Evolutionary conservation across 2,329 filamentous ascomycete genomes (phyloP), one percentile per base, ranked within the genome.

Genomic region (Aspergillus ruber): DNA sequence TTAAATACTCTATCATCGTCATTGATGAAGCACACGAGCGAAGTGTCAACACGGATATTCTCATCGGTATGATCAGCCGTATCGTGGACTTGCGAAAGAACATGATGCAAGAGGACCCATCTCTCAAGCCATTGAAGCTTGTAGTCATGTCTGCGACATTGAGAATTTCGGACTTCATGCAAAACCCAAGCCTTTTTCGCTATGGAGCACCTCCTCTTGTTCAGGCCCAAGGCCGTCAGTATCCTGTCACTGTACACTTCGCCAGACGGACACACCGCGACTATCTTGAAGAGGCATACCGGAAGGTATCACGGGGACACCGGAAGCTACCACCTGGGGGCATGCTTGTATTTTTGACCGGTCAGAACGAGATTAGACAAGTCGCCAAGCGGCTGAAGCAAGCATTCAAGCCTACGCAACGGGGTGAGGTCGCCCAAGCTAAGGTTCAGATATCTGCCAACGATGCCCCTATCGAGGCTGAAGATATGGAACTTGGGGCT

Each of bases 121-220:
- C 80, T 1, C 72, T 86, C 23, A 85, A 83, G 54, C 90, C 90
- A 0, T 70, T 98, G 45, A 98, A 97, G 69, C 78, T 98, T 7
- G 82, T 98, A 50, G 95, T 98, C 70, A 98, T 98, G 94, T 97
- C 91, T 50, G 93, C 93, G 39, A 98, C 93, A 2, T 75, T 98
- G 29, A 80, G 90, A 50, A 88, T 97, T 41, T 87, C 89, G 10
- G 91, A 97, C 62, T 87, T 98, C 57, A 89, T 88, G 0, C 81
- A 89, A 62, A 97, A 98, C 61, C 73, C 81, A 7, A 83, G 79
- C 13, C 75, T 98, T 0, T 98, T 98, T 67, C 74, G 83, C 3
- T 77, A 74, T 39, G 74, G 74, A 0, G 79, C 87, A 2, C 93
- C 93, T 0, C 91, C 90, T 0, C 80, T 97, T 1, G 77, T 98